Percentiles rank a stretch among this genome's conserved stretches.
Evolutionary conservation across 352 stramenopile genomes (phyloP).

Genomic region (Globisporangium abappressorium): DNA sequence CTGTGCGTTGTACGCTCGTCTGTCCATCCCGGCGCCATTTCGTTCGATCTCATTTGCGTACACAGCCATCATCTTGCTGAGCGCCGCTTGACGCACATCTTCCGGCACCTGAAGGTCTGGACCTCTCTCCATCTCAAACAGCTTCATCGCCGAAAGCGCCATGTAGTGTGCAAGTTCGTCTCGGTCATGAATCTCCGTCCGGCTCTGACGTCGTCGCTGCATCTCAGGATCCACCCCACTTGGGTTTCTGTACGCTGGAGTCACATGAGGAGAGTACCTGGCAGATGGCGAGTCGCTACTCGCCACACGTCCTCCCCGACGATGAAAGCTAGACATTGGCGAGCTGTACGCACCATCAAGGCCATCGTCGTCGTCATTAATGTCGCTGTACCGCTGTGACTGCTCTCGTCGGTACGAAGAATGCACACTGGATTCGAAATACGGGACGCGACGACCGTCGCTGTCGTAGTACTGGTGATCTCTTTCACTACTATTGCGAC

Average conservation of each 20-base stretch:
- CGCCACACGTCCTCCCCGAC: neutral
- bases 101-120: conserved; percentile 41
- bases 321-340: conserved; percentile 4
- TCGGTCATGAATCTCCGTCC: conserved; percentile 7
- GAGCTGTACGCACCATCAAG: neutral
- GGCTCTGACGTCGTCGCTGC: conserved; percentile 6
- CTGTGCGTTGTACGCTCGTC: neutral
- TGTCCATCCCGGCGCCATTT: conserved; percentile 20
- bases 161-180: conserved; percentile 58
- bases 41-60: conserved; percentile 71
- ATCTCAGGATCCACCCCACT: neutral
- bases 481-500: neutral
- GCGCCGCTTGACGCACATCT: conserved; percentile 50
- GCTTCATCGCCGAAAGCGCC: conserved; percentile 70
- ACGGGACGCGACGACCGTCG: neutral
- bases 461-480: conserved; percentile 7
- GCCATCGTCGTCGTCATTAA: neutral
- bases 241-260: neutral
- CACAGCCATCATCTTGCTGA: conserved; percentile 76
- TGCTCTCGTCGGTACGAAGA: conserved; percentile 1
- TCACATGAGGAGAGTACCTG: neutral
- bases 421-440: neutral
- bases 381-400: conserved; percentile 7
- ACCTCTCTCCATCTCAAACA: conserved; percentile 71
- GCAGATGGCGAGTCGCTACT: neutral